Base-by-base conservation (phyloP, 2,329 filamentous ascomycete species). In the Niveomyces coronatus region DNA sequence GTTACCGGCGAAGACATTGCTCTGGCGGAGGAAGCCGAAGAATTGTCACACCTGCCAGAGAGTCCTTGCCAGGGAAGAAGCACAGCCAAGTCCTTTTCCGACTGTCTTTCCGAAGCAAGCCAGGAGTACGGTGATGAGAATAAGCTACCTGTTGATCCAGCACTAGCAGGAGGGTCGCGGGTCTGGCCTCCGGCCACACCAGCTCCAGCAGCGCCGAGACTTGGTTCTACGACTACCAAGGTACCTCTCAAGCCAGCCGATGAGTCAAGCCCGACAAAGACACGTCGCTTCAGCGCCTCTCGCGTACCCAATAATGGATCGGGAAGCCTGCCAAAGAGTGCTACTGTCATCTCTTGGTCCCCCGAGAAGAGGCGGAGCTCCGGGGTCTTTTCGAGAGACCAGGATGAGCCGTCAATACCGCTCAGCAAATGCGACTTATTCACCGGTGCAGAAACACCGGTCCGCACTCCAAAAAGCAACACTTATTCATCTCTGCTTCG, bases 181-280 rank as follows among this genome's bases (percentile, higher is more conserved):
- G 40, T 48, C 33, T 22, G 42, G 39, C 42, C 56, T 3, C 74
- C 73, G 2, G 60, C 66, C 7, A 83, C 79, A 2, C 79, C 79
- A 0, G 60, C 68, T 35, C 69, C 74, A 13, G 58, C 61, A 0
- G 50, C 66, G n/a, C 61, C 57, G n/a, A 65, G 67, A 39, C 64
- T 69, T n/a, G 28, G 35, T 19, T 48, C 52, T 3, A 88, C 84
- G 0, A 77, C 84, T 0, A 83, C 80, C 18, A 88, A 87, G 58
- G 76, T 88, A 4, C 82, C 83, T 2, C 61, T 88, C 28, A 85
- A 85, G 56, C 66, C 76, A 4, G 77, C 78, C 17, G 80, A 75
- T 49, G 58, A 82, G 52, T 60, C 70, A 23, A 60, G 63, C 40
- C 56, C 66, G 43, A 47, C 58, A 31, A 73, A 69, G 53, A 66